Base-by-base conservation (phyloP, 805 yeast genomes). In the Metschnikowia dekortorum region DNA sequence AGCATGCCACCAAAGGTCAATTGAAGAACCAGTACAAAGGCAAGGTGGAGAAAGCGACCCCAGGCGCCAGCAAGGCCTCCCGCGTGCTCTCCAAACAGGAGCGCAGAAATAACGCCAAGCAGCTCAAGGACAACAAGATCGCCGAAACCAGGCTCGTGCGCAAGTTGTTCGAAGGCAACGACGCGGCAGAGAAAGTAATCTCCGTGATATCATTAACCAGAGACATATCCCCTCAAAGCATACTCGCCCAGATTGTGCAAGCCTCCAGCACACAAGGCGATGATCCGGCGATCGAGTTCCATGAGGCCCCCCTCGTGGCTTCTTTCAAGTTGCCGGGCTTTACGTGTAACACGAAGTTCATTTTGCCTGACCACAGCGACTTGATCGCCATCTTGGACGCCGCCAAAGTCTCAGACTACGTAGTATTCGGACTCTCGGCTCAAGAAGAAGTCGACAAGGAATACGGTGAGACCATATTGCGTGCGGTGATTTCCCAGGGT, bases 401-500 rank as follows among this genome's bases (percentile, higher is more conserved):
- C 33, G 89, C 95, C 16, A 88, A 88, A 62, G 81, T 88, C 6
- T 84, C 98, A 0, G 99, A 94, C 71, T 89, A 82, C 63, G 94
- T 90, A 2, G 71, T 95, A 1, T 87, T 94, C 66, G 95, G 91
- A n/a, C 72, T 94, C 39, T 89, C 96, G 50, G 96, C 96, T 7
- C 73, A 80, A 16, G 80, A 83, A 44, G 98, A 94, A 70, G 92
- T 92, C 47, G 90, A 85, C 57, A 74, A 76, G 42, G 78, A 77
- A 37, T 80, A 82, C 59, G 98, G 98, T 44, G 99, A 94, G 69
- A 91, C 89, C 61, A 82, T 91, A 30, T 75, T 94, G 50, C 82
- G 98, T 68, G 88, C 96, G 1, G 78, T 91, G 34, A 89, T 88
- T 61, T 79, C 91, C 11, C 99, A 95, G 71, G 98, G 98, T 74